Base-by-base conservation (phyloP, 177 flowering plant species). In the Vitis hybrid region DNA sequence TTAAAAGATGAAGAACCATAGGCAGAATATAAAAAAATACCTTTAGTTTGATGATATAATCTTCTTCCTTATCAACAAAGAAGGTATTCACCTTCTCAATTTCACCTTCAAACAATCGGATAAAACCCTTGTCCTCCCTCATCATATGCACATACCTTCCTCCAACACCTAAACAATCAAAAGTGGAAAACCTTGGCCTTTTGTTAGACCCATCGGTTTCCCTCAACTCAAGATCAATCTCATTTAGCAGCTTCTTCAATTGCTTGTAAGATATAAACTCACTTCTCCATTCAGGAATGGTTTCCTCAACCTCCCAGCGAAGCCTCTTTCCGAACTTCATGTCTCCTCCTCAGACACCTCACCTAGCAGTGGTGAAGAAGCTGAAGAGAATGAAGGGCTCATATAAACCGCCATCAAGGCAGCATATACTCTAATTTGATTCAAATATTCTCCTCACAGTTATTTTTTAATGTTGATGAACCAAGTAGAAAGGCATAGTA, bases 311-410 rank as follows among this genome's bases (percentile, higher is more conserved):
- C 79, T 71, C 68, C 10, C n/a, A 40, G 4, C 69, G 64, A 35
- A 67, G 58, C n/a, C 51, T 71, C 64, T 71, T 76, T 35, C 75
- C 68, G 6, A 52, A 63, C 56, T 76, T 62, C 79, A 76, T 76
- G 5, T 66, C 62, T 55, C 24, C 35, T 60, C 63, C 32, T 11
- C 48, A 15, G 60, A 12, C 56, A 13, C 56, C 17, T 11, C 5
- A 19, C 27, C 64, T 6, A 13, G 19, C 2, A 61, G 30, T 61
- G 50, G 50, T 6, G 2, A 14, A 10, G 30, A 18, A 57, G 60
- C n/a, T 30, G 19, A 8, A 30, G 17, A 40, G 8, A 7, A 27
- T 27, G 30, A 17, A 11, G 40, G 17, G 7, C 6, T 3, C 9
- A 57, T 57, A 18, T 57, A 57, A 17, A 57, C 21, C 3, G 0